Evolutionary conservation across 1,284 basidiomycete genomes (phyloP).

Genomic region (Malassezia globosa): DNA sequence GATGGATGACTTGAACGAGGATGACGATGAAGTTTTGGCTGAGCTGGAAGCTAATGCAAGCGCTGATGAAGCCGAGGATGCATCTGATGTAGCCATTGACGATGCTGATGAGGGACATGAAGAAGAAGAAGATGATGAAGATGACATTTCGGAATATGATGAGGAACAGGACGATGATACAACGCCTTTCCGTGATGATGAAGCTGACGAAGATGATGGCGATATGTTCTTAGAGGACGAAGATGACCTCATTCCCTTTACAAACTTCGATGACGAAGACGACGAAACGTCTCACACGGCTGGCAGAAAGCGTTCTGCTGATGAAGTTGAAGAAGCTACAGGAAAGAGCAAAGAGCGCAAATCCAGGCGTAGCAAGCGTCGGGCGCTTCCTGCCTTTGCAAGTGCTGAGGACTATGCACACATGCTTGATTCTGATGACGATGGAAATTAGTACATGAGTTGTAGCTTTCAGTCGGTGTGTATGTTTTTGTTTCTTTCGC

Average conservation of each 20-base stretch:
- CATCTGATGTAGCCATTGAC: conserved; percentile 12
- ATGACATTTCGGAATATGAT: conserved; percentile 10
- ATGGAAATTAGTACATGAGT: conserved; percentile 46
- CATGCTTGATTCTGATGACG: conserved; percentile 64
- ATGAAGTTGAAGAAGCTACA: conserved; percentile 26
- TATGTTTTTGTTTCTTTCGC: background rate
- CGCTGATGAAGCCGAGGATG: conserved; percentile 20
- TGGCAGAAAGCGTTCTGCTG: conserved; percentile 27
- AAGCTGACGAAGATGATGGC: conserved; percentile 25
- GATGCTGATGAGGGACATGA: conserved; percentile 27
- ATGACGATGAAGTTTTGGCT: conserved; percentile 20
- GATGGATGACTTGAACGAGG: conserved; percentile 49
- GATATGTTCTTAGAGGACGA: conserved; percentile 42
- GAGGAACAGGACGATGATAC: conserved; percentile 7
- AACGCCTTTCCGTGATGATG: conserved; percentile 13
- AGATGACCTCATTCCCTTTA: conserved; percentile 38
- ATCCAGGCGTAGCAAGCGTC: conserved; percentile 60
- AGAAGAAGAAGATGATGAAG: conserved; percentile 14
- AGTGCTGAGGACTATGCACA: conserved; percentile 89
- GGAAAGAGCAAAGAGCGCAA: conserved; percentile 49
- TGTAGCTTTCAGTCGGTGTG: background rate
- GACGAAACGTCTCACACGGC: conserved; percentile 9
- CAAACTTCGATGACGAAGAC: conserved; percentile 20
- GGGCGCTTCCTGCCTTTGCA: conserved; percentile 69
- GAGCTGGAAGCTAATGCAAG: conserved; percentile 24